Percentiles rank a stretch among this genome's conserved stretches.
These are phyloP conservation scores for Puccinia horiana DNA, from an alignment of 1,284 basidiomycete species.

Conservation along the genomic window DNA sequence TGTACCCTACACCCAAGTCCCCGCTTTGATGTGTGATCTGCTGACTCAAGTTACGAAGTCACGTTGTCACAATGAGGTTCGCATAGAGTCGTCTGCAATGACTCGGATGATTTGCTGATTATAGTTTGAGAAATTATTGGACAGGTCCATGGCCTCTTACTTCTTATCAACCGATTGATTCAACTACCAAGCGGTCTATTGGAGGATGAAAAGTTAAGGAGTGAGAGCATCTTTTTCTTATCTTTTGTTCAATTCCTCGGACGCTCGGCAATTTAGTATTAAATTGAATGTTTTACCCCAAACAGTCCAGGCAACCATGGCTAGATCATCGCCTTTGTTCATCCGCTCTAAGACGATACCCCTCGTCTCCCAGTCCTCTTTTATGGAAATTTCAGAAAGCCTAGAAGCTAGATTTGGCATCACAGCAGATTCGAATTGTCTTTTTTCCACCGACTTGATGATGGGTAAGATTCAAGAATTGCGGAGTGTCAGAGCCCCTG, in stretches of 20 bases:
- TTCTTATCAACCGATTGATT: constrained; percentile 23
- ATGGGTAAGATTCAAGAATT: constrained; percentile 1
- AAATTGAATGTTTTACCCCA: not conserved
- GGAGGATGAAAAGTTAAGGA: constrained; percentile 9
- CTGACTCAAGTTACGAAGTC: constrained; percentile 1
- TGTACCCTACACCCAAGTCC: constrained; percentile 11
- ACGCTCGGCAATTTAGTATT: not conserved
- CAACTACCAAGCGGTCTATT: constrained; percentile 20
- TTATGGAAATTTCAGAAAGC: constrained; percentile 26
- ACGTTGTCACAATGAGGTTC: constrained; percentile 18
- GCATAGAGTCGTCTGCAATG: not conserved
- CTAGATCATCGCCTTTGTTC: not conserved
- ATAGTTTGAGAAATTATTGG: not conserved
- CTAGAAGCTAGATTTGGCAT: constrained; percentile 31
- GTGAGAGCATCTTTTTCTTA: constrained; percentile 5
- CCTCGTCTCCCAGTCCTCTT: constrained; percentile 21
- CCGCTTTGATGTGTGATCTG: constrained; percentile 19
- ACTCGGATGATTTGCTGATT: not conserved
- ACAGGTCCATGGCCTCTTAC: constrained; percentile 40
- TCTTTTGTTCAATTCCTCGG: not conserved
- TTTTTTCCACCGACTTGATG: not conserved
- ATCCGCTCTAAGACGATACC: not conserved
- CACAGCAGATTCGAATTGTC: not conserved
- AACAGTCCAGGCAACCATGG: not conserved
- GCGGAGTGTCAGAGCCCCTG: not conserved